A percentile compares a stretch with the other conserved stretches of the same genome.
Conservation (phyloP, 768 basidiomycete genomes). For the Tulasnella sp. region DNA sequence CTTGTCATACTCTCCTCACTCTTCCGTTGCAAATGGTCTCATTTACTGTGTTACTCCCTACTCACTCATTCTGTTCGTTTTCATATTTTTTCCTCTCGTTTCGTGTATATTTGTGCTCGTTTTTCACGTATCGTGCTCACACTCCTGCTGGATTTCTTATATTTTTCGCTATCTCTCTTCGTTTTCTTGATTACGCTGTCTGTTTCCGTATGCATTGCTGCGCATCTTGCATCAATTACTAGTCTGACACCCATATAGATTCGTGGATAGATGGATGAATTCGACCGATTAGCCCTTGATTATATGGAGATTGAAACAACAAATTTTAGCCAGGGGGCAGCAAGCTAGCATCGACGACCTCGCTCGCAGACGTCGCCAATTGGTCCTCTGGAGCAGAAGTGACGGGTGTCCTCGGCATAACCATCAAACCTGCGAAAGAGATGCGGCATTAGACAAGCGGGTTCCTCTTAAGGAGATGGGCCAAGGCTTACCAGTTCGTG, state of each 20-base stretch:
- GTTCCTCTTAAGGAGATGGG: not conserved
- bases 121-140: not conserved
- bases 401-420: constrained; percentile 96
- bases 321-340: constrained; percentile 82
- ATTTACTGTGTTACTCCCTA: not conserved
- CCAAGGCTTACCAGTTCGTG: constrained; percentile 70
- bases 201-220: constrained; percentile 13
- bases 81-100: not conserved
- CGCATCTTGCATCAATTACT: constrained; percentile 5
- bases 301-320: not conserved
- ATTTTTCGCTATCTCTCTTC: not conserved
- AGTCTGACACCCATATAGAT: not conserved
- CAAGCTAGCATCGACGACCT: constrained; percentile 79
- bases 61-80: not conserved
- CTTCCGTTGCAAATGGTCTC: not conserved
- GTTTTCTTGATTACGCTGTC: constrained; percentile 9
- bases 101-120: not conserved
- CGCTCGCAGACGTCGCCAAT: constrained; percentile 46
- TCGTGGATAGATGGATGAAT: constrained; percentile 3
- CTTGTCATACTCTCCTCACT: not conserved
- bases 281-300: not conserved
- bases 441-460: constrained; percentile 13
- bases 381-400: constrained; percentile 47
- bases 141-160: not conserved
- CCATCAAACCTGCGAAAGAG: constrained; percentile 76